A percentile compares a stretch with the other conserved stretches of the same genome.
These are phyloP conservation scores for Cercospora citrullina DNA, from an alignment of 2,329 filamentous ascomycete genomes.

Conservation along the genomic window DNA sequence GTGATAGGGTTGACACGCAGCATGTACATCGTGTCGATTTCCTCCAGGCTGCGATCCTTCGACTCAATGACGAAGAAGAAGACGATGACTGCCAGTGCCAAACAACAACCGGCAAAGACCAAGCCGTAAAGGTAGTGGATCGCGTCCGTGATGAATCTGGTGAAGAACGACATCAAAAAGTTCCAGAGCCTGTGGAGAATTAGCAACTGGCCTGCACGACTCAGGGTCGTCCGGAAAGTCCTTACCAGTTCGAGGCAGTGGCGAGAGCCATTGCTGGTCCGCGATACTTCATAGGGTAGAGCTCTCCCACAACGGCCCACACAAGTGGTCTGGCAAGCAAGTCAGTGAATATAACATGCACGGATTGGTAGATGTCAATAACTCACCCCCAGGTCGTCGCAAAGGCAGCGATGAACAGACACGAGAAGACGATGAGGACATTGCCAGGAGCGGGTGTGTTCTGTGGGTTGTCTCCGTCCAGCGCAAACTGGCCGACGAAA, in stretches of 20 bases:
- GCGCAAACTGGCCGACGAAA: conserved; percentile 36
- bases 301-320: conserved; percentile 41
- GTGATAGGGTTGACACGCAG: conserved; percentile 38
- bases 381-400: conserved; percentile 39
- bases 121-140: conserved; percentile 45
- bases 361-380: background rate
- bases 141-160: conserved; percentile 41
- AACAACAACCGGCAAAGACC: conserved; percentile 42
- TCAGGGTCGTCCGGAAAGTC: background rate
- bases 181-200: conserved; percentile 25
- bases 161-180: conserved; percentile 42
- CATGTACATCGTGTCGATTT: conserved; percentile 46
- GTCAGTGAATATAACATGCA: background rate
- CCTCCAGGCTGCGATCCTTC: conserved; percentile 42
- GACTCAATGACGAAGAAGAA: conserved; percentile 45
- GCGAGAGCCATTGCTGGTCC: conserved; percentile 49
- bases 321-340: conserved; percentile 26
- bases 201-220: background rate
- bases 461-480: conserved; percentile 23
- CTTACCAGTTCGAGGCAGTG: conserved; percentile 47
- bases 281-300: conserved; percentile 42
- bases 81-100: conserved; percentile 37
- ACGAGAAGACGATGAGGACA: conserved; percentile 41
- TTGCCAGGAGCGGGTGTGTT: conserved; percentile 35
- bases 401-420: conserved; percentile 40